phyloP scores from a whole-genome alignment of 2,329 filamentous ascomycete genomes.

The Gnomoniopsis sp. region DNA sequence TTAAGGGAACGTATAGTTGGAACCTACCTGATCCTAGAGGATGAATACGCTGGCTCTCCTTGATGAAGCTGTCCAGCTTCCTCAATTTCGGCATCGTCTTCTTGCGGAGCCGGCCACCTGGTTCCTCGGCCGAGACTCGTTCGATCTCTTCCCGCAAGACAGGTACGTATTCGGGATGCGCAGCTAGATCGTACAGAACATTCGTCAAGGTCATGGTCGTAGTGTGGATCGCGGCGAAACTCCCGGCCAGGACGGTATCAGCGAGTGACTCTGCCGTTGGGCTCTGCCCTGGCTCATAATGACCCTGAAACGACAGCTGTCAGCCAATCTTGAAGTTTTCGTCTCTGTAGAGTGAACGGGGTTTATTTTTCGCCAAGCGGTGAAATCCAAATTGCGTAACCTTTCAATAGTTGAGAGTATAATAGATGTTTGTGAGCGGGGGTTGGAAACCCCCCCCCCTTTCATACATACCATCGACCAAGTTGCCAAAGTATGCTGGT shows the following conservation, averaged over 20 bases:
- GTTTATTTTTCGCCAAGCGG: too few species aligned
- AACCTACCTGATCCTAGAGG: background rate
- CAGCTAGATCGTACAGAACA: slow-evolving; percentile 35
- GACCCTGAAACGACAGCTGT: background rate
- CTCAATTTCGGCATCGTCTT: slow-evolving; percentile 34
- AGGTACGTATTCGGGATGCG: slow-evolving; percentile 35
- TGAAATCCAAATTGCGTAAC: background rate
- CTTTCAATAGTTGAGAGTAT: background rate
- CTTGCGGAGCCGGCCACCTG: slow-evolving; percentile 27
- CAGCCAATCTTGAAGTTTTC: too few species aligned
- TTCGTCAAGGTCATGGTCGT: slow-evolving; percentile 35
- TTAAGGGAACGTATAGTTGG: background rate
- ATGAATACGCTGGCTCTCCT: slow-evolving; percentile 33
- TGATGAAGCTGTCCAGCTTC: slow-evolving; percentile 39
- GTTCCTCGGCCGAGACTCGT: slow-evolving; percentile 28
- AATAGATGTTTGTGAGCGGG: background rate
- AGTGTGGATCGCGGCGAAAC: slow-evolving; percentile 39
- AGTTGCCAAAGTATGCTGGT: background rate
- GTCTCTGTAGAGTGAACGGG: too few species aligned
- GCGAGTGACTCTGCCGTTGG: slow-evolving; percentile 19
- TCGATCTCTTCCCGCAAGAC: slow-evolving; percentile 40
- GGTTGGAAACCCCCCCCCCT: background rate
- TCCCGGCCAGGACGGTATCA: slow-evolving; percentile 32
- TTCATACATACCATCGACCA: background rate
- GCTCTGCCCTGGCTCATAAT: background rate